These are phyloP conservation scores for Mucor indicus DNA, from an alignment of 371 early-diverging fungal species.

Conservation along the genomic window DNA sequence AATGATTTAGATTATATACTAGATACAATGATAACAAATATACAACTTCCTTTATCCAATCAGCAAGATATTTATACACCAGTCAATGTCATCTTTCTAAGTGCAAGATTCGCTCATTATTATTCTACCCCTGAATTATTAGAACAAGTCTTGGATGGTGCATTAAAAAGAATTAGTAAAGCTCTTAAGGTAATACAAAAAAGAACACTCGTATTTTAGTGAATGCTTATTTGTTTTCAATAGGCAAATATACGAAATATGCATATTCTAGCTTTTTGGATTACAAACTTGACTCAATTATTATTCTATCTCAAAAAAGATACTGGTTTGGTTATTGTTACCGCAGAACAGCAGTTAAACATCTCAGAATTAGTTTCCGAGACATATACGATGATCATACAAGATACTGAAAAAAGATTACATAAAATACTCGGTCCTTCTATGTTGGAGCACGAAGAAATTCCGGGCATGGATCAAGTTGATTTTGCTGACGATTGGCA, in stretches of 20 bases:
- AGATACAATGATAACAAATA: slow-evolving; percentile 61
- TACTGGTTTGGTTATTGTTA: slow-evolving; percentile 55
- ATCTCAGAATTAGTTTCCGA: slow-evolving; percentile 73
- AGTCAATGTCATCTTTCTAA: slow-evolving; percentile 83
- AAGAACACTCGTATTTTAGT: not conserved
- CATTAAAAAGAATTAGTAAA: slow-evolving; percentile 57
- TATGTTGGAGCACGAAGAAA: slow-evolving; percentile 68
- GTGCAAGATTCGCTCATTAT: slow-evolving; percentile 84
- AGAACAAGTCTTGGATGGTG: slow-evolving; percentile 62
- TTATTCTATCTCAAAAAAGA: slow-evolving; percentile 83
- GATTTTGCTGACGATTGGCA: slow-evolving; percentile 64
- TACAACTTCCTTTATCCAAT: slow-evolving; percentile 53
- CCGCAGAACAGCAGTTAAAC: slow-evolving; percentile 59
- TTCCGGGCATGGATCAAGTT: slow-evolving; percentile 66
- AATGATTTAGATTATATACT: slow-evolving; percentile 69
- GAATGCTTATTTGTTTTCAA: not conserved
- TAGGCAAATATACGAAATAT: slow-evolving; percentile 25
- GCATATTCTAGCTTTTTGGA: slow-evolving; percentile 66
- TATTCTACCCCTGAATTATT: slow-evolving; percentile 71
- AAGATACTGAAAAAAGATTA: slow-evolving; percentile 49
- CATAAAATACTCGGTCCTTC: slow-evolving; percentile 58
- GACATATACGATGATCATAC: slow-evolving; percentile 58
- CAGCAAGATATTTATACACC: slow-evolving; percentile 66
- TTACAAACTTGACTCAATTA: slow-evolving; percentile 74
- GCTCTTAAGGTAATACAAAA: slow-evolving; percentile 7